Evolutionary conservation across 2,329 filamentous ascomycete species (phyloP), one percentile per base, ranked within the genome.

Genomic region (Paraconiothyrium brasiliense): DNA sequence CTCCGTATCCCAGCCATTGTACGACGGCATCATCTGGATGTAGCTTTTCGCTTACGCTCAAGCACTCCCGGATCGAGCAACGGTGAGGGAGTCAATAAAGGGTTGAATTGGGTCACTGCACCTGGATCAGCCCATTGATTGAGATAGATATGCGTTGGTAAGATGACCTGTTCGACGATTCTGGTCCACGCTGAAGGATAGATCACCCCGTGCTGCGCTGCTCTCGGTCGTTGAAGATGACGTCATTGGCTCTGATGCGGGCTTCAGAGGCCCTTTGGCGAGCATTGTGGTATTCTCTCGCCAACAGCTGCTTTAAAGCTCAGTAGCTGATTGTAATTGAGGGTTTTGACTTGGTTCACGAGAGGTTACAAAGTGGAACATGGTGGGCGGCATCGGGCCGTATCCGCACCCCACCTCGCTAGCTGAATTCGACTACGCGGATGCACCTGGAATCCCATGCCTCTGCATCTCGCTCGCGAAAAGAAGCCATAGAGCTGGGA

Each of bases 21-120:
- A 10, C 9, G 8, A 24, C n/a, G 10, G 6, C n/a, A 24, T 46
- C 43, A 50, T 56, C n/a, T 22, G 7, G 57, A 44, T 9, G 52
- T 44, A 2, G 32, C 51, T 37, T 63, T 64, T 16, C 56, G 60
- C 54, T 57, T 69, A 10, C 59, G 60, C 47, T 68, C 65, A 20
- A 66, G 32, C 5, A 60, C 60, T 24, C 63, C 69, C 1, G 66
- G 66, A 8, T 69, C 68, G 11, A 70, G 58, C 32, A 70, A 56
- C 7, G 61, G 54, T 14, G 66, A 68, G 7, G 68, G 66, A 32
- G 66, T 66, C n/a, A 70, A 63, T 7, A 70, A 37, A 20, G 66
- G 66, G 47, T 69, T 67, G 22, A 66, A 69, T 6, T 55, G 58
- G 1, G 52, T 49, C 20, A 68, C 64, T 68, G 46, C 6, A 16